Base-by-base conservation (phyloP, 2,329 filamentous ascomycete species). In the Geoglossum cookeanum region DNA sequence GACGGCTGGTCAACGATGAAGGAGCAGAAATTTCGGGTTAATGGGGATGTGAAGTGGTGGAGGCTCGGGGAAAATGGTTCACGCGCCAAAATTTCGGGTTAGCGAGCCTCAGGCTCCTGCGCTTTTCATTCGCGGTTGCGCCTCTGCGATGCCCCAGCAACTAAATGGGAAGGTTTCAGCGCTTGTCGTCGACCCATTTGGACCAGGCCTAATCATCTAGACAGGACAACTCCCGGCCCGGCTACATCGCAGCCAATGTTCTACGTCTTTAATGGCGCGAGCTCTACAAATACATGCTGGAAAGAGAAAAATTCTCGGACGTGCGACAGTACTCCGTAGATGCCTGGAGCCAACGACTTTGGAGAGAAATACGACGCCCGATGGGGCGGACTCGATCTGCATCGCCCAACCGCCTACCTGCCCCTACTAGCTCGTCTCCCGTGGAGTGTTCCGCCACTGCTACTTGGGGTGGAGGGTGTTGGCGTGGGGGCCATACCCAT, bases 401-500 rank as follows among this genome's bases (percentile, higher is more conserved):
- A 53, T 13, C 4, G n/a, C 7, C 30, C n/a, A n/a, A 35, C 17
- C 27, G 30, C 8, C 49, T 53, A 53, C 22, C 54, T 57, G 3
- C 55, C 55, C 29, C 32, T 48, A 29, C 55, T 57, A 15, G 44
- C 32, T 55, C 54, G 37, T 17, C 55, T 48, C n/a, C 42, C 33
- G 53, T 30, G 7, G 37, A 61, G 61, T 55, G 59, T 58, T 5
- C 56, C 37, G 29, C 15, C n/a, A n/a, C n/a, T 2, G 44, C 59
- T 62, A 29, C 59, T 51, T 13, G 70, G 69, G 42, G 64, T 67
- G 15, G 60, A 66, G 60, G 64, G 68, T 59, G 60, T 63, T n/a
- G 64, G 62, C 7, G 59, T 57, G 29, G 61, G 64, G 54, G 72
- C 66, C 61, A 79, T 69, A 6, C 75, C 76, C 56, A 80, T 66